phyloP scores from a whole-genome alignment of 129 eudicot genomes.

The Apium graveolens region DNA sequence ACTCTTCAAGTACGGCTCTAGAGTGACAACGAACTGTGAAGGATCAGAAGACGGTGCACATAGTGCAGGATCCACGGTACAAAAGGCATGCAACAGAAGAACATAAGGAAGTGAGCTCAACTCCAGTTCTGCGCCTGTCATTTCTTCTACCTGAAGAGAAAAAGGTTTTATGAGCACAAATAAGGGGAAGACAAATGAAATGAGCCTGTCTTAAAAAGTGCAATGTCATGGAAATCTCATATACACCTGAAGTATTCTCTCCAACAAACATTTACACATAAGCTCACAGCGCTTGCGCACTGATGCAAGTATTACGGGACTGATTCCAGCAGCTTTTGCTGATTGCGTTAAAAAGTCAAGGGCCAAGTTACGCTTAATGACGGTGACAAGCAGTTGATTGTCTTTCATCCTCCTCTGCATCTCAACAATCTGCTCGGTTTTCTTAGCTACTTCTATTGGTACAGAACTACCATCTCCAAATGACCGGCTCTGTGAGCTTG shows the following conservation, averaged over 20 bases:
- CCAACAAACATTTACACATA: slow-evolving; percentile 94
- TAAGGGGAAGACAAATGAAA: background rate
- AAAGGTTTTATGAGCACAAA: background rate
- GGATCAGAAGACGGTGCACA: slow-evolving; percentile 99
- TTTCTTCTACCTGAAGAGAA: slow-evolving; percentile 66
- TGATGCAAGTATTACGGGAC: slow-evolving; percentile 64
- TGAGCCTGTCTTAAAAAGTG: background rate
- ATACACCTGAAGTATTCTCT: slow-evolving; percentile 79
- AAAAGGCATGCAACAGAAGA: slow-evolving; percentile 81
- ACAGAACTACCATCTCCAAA: slow-evolving; percentile 87
- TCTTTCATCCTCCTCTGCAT: slow-evolving; percentile 68
- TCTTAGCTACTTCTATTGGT: slow-evolving; percentile 75
- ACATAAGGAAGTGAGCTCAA: slow-evolving; percentile 77
- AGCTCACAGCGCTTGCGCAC: slow-evolving; percentile 95
- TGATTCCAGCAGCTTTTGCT: slow-evolving; percentile 86
- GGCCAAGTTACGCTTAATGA: slow-evolving; percentile 79
- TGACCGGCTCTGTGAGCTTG: slow-evolving; percentile 43
- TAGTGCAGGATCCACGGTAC: slow-evolving; percentile 85
- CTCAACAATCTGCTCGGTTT: slow-evolving; percentile 91
- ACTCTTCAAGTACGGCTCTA: slow-evolving; percentile 89
- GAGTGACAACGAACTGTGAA: slow-evolving; percentile 88
- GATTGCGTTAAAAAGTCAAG: slow-evolving; percentile 95
- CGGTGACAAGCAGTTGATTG: slow-evolving; percentile 69
- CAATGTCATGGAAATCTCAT: background rate
- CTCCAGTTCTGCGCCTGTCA: slow-evolving; percentile 54